These are phyloP conservation scores for Spathaspora passalidarum DNA, from an alignment of 805 yeast genomes.

Conservation along the genomic window DNA sequence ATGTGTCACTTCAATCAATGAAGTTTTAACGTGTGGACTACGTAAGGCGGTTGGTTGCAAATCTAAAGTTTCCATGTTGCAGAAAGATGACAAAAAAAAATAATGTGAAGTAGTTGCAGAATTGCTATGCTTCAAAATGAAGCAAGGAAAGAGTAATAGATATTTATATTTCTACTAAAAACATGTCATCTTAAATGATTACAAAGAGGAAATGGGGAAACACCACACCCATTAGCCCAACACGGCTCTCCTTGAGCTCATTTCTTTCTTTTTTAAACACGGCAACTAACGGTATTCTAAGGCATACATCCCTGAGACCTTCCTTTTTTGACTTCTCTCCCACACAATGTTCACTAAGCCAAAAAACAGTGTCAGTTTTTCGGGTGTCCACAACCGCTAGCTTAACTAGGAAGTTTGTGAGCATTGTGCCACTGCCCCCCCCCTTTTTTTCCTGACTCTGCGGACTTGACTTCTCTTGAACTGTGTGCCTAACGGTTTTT, in stretches of 20 bases:
- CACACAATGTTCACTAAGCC: no score
- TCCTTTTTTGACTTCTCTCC: background rate
- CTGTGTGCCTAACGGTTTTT: slow-evolving; percentile 1
- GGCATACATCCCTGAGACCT: background rate
- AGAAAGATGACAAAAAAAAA: background rate
- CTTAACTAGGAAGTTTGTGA: no score
- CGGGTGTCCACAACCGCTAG: no score
- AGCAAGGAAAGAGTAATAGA: background rate
- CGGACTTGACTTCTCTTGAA: background rate
- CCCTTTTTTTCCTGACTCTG: no score
- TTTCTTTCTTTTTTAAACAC: background rate
- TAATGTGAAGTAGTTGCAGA: background rate
- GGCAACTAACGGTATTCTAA: background rate
- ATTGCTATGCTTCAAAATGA: no score
- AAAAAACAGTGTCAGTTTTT: no score
- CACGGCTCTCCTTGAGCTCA: background rate
- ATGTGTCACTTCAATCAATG: slow-evolving; percentile 38
- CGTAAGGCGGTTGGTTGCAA: slow-evolving; percentile 7
- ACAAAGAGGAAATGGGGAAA: background rate
- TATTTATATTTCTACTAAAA: background rate
- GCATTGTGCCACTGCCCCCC: no score
- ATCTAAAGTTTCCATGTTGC: background rate
- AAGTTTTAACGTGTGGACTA: slow-evolving; percentile 30
- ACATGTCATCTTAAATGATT: background rate
- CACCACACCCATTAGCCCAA: background rate